A percentile compares a stretch with the other conserved stretches of the same genome.
Conservation (phyloP, 169 alveolate species). For the Plasmodium inui region DNA sequence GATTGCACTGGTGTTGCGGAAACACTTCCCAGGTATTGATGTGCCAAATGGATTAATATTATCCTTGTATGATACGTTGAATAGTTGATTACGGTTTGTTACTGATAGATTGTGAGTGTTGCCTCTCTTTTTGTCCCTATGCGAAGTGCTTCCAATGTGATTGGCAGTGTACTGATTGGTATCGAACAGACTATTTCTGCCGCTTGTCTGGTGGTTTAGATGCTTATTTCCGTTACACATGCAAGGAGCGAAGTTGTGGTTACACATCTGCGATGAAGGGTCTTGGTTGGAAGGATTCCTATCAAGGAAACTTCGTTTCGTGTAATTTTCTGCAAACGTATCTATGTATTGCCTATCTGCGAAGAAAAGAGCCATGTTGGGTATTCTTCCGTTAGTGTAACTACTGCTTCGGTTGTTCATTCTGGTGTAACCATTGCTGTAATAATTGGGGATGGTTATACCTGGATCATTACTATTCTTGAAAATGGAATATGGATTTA, state of each 20-base stretch:
- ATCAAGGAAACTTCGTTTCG: neutral
- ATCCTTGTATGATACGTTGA: neutral
- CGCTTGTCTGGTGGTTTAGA: neutral
- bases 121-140: neutral
- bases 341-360: neutral
- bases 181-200: neutral
- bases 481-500: neutral
- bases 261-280: neutral
- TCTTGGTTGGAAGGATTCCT: neutral
- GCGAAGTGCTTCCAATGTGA: neutral
- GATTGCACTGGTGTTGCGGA: neutral
- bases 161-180: neutral
- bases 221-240: neutral
- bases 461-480: conserved; percentile 1
- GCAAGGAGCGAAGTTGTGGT: neutral
- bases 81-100: neutral
- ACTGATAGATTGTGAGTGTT: neutral
- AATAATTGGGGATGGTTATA: neutral
- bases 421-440: neutral
- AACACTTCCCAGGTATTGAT: neutral
- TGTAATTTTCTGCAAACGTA: conserved; percentile 6
- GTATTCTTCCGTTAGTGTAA: conserved; percentile 10
- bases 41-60: neutral
- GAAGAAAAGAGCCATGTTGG: neutral
- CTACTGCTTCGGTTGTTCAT: conserved; percentile 7